phyloP scores from a whole-genome alignment of 257 asterid species.

The Gynochthodes officinalis region DNA sequence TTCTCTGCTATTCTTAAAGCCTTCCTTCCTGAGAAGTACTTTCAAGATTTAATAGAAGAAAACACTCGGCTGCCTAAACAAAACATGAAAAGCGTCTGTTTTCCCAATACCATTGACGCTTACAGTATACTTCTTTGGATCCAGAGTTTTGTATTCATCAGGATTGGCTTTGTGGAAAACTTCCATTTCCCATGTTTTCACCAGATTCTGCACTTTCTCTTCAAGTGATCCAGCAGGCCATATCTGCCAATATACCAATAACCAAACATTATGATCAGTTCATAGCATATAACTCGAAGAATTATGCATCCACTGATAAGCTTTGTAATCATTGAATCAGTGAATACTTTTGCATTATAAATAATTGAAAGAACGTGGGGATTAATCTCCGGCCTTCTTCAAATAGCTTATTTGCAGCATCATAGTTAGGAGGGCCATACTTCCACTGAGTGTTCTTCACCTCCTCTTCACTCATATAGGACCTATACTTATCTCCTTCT shows the following conservation, averaged over 20 bases:
- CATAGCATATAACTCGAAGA: not conserved
- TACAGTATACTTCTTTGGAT: constrained; percentile 31
- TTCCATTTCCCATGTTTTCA: constrained; percentile 74
- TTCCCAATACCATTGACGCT: constrained; percentile 43
- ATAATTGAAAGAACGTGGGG: not conserved
- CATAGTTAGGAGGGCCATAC: constrained; percentile 68
- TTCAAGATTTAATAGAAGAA: not conserved
- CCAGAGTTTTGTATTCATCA: constrained; percentile 38
- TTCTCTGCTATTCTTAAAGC: constrained; percentile 33
- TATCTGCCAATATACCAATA: constrained; percentile 23
- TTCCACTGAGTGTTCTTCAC: constrained; percentile 56
- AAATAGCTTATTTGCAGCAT: constrained; percentile 61
- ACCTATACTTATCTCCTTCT: constrained; percentile 52
- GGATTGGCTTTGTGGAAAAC: constrained; percentile 56
- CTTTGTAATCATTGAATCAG: too few species aligned
- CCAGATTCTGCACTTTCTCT: constrained; percentile 56
- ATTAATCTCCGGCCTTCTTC: constrained; percentile 53
- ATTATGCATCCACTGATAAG: not conserved
- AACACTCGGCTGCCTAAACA: too few species aligned
- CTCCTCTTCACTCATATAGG: constrained; percentile 57
- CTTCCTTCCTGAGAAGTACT: constrained; percentile 19
- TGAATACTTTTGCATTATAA: not conserved
- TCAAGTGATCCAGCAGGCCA: constrained; percentile 59
- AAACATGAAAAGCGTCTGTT: too few species aligned
- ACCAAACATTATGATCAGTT: too few species aligned